phyloP scores from a whole-genome alignment of 805 yeast genomes.

The Saccharomycopsis vini region DNA sequence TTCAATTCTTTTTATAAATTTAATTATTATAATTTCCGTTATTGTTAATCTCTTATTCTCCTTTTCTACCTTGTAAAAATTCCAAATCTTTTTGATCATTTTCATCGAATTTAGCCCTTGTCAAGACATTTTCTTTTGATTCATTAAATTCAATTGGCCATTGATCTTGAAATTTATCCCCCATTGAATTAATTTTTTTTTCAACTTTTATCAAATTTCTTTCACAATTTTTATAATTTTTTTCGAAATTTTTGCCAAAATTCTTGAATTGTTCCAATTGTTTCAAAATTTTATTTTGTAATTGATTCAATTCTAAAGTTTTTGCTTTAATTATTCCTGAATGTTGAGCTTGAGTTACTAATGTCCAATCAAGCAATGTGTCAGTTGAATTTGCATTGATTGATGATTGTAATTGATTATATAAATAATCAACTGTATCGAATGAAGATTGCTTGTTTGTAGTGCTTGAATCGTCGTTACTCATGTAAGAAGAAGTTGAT shows the following conservation, averaged over 20 bases:
- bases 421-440: conserved; percentile 15
- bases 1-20: no score
- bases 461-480: neutral
- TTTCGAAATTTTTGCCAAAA: conserved; percentile 9
- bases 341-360: conserved; percentile 18
- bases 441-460: conserved; percentile 3
- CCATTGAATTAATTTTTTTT: conserved; percentile 6
- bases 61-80: conserved; percentile 2
- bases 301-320: conserved; percentile 14
- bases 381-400: conserved; percentile 12
- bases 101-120: conserved; percentile 9
- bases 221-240: conserved; percentile 8
- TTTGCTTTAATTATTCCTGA: conserved; percentile 19
- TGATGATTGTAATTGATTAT: conserved; percentile 10
- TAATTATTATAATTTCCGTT: no score
- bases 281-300: conserved; percentile 10
- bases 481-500: conserved; percentile 9
- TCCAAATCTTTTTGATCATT: conserved; percentile 10
- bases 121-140: conserved; percentile 13
- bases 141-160: conserved; percentile 19
- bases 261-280: conserved; percentile 11
- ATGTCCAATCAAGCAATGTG: conserved; percentile 15
- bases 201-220: conserved; percentile 16
- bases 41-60: no score
- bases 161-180: conserved; percentile 4